Conservation (phyloP, 2,329 filamentous ascomycete genomes). For the Microsporum audouinii region DNA sequence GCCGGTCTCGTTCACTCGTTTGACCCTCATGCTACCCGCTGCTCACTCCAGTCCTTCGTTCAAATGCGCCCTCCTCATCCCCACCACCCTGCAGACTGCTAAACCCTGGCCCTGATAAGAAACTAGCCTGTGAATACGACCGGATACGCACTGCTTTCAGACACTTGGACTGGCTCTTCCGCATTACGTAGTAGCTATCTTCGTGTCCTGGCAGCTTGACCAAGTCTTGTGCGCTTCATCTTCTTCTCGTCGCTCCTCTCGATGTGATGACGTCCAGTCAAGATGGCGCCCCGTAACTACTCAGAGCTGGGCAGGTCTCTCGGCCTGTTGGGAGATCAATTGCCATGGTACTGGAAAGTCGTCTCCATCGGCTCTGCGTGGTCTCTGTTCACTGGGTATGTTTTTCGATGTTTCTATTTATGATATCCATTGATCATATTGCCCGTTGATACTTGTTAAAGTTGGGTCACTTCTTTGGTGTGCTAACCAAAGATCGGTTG, state of each 20-base stretch:
- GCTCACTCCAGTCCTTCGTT: neutral
- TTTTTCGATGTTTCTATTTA: neutral
- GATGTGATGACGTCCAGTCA: constrained; percentile 3
- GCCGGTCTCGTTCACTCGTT: neutral
- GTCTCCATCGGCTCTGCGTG: constrained; percentile 20
- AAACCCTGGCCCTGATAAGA: constrained; percentile 1
- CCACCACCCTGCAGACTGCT: constrained; percentile 2
- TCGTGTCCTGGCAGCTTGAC: neutral
- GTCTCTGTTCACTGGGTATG: constrained; percentile 23
- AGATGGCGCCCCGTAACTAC: constrained; percentile 1
- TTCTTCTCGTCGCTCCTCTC: neutral
- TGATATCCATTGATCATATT: neutral
- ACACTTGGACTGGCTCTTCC: neutral
- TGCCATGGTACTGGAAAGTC: constrained; percentile 20
- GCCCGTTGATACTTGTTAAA: neutral
- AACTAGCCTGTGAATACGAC: constrained; percentile 2
- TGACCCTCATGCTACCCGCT: neutral
- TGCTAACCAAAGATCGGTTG: neutral
- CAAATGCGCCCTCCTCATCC: neutral
- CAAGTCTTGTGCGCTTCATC: neutral
- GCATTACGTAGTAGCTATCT: neutral
- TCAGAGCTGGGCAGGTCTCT: constrained; percentile 2
- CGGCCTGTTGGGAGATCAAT: constrained; percentile 11
- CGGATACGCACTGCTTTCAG: neutral
- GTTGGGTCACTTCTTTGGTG: neutral